Evolutionary conservation across 495 filamentous ascomycete genomes (phyloP), one percentile per base, ranked within the genome.

Genomic region (Penicillium flavigenum): DNA sequence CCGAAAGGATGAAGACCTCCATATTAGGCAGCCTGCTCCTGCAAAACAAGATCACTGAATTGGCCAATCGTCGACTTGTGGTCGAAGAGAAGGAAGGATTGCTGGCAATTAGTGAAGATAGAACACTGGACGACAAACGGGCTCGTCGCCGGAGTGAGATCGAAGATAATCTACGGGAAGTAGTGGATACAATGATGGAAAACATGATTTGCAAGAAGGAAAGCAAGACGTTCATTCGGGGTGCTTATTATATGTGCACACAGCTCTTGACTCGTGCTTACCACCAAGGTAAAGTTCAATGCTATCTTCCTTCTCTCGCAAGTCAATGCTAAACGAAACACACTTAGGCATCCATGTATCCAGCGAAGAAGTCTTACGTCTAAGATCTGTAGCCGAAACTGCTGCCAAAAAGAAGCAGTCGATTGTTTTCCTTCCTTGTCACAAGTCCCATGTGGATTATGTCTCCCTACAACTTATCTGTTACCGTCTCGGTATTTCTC

Each of bases 131-230:
- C 26, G 77, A 81, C 54, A 81, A 81, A 43, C 80, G 79, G 57
- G 74, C 76, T 32, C 76, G 76, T 47, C 76, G 82, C 36, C 84
- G 83, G 68, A 78, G 74, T 42, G 81, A 86, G 57, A 81, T 90
- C 55, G 81, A 86, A 60, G 77, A 77, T 56, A 86, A 82, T 51
- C 72, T 88, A 32, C 77, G 81, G 47, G 86, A 96, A 64, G 91
- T 94, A 3, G 88, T 89, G 24, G 88, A 94, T 57, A 82, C 85
- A 44, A 85, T 93, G 79, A 88, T 91, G 56, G 89, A 96, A 64
- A 85, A 87, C 47, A 98, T 98, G 94, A 96, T 98, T 53, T 97
- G 94, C 82, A 98, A 98, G 73, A 92, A 97, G 77, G 94, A 98
- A 75, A 95, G 88, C 75, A 96, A 93, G 68, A 77, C 81, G 26